Percentiles rank a stretch among this genome's conserved stretches.
Conservation (phyloP, 2,329 filamentous ascomycete species). For the Trichoderma sp. region DNA sequence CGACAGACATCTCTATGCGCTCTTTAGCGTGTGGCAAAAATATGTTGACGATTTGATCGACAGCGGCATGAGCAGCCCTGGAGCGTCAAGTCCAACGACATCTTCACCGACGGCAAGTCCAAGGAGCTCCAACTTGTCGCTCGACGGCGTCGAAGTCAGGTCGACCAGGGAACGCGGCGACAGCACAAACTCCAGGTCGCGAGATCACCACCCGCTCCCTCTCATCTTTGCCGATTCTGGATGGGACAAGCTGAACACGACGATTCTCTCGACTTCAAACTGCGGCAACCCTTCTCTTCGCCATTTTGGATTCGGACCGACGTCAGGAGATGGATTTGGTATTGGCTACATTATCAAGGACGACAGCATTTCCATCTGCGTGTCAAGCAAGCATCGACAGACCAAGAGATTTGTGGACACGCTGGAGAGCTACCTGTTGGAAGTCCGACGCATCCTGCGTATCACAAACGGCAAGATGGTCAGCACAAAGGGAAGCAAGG, state of each 20-base stretch:
- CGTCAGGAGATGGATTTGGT: conserved; percentile 89
- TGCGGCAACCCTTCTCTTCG: conserved; percentile 94
- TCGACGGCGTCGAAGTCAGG: conserved; percentile 36
- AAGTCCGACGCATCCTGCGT: conserved; percentile 81
- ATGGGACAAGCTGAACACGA: conserved; percentile 95
- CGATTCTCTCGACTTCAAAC: conserved; percentile 95
- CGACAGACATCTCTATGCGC: conserved; percentile 88
- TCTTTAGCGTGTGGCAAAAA: conserved; percentile 94
- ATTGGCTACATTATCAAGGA: conserved; percentile 98
- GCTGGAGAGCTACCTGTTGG: conserved; percentile 84
- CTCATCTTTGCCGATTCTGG: conserved; percentile 82
- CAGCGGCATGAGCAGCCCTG: conserved; percentile 58
- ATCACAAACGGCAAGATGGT: conserved; percentile 58
- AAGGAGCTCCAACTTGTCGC: conserved; percentile 42
- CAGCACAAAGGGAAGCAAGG: conserved; percentile 48
- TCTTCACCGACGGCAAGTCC: conserved; percentile 43
- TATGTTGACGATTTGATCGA: conserved; percentile 68
- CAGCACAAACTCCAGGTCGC: conserved; percentile 54
- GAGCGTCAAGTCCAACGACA: conserved; percentile 63
- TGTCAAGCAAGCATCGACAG: conserved; percentile 90
- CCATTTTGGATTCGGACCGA: conserved; percentile 96
- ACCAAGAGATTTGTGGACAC: conserved; percentile 88
- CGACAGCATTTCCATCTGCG: conserved; percentile 79
- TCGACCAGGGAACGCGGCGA: conserved; percentile 52
- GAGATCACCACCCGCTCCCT: conserved; percentile 60